Conservation (phyloP, 768 basidiomycete species). For the Boletus rubescentipes region DNA sequence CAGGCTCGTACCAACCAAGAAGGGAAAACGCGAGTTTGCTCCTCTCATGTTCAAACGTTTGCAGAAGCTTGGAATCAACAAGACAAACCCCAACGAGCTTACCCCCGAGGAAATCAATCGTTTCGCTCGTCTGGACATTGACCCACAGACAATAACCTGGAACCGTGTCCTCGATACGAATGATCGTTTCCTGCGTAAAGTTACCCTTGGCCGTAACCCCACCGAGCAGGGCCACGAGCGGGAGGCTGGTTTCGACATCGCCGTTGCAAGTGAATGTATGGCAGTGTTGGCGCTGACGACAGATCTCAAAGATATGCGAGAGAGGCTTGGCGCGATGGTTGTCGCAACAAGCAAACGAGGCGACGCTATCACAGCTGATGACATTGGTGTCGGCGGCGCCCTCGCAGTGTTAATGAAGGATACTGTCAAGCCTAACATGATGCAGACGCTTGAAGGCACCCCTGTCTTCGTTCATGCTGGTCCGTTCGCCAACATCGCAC, state of each 20-base stretch:
- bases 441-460: constrained; percentile 98
- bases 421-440: constrained; percentile 97
- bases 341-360: constrained; percentile 91
- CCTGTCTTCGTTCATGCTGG: constrained; percentile 99
- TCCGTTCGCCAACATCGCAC: constrained; percentile 98
- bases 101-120: constrained; percentile 88
- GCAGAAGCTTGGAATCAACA: constrained; percentile 91
- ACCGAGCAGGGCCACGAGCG: constrained; percentile 91
- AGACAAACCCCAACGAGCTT: constrained; percentile 88
- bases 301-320: constrained; percentile 85
- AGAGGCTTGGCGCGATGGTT: constrained; percentile 93
- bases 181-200: constrained; percentile 93
- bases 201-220: constrained; percentile 85
- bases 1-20: constrained; percentile 89
- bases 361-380: constrained; percentile 92
- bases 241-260: constrained; percentile 92
- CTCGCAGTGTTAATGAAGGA: constrained; percentile 98
- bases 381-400: constrained; percentile 92
- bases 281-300: constrained; percentile 93
- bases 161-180: constrained; percentile 97
- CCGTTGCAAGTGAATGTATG: constrained; percentile 98
- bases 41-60: constrained; percentile 96
- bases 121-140: constrained; percentile 91
- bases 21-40: constrained; percentile 92
- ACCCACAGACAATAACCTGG: constrained; percentile 92